Conservation (phyloP, 345 rosid species). For the Eucalyptus sp. region DNA sequence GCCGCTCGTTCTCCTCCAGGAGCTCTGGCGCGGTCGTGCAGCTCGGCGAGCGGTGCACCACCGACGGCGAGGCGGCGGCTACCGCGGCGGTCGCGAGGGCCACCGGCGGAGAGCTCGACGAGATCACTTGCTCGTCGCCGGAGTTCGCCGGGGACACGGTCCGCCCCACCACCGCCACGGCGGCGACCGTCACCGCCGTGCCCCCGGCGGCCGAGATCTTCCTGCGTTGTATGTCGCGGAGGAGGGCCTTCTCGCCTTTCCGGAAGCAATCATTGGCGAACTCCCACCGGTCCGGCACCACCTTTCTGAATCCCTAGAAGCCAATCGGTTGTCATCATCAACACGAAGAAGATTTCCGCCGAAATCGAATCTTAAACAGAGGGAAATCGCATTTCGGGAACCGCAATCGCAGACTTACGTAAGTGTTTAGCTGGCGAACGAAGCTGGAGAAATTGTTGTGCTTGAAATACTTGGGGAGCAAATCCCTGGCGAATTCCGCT, state of each 20-base stretch:
- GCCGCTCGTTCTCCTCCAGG: conserved; percentile 68
- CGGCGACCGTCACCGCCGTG: conserved; percentile 15
- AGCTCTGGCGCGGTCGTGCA: conserved; percentile 69
- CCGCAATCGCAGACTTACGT: conserved; percentile 33
- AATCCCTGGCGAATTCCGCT: conserved; percentile 88
- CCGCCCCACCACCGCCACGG: conserved; percentile 5
- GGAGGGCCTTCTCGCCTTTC: conserved; percentile 66
- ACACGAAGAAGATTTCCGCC: background rate
- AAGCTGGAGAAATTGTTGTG: conserved; percentile 95
- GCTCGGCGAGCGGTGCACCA: conserved; percentile 33
- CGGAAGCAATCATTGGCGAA: conserved; percentile 71
- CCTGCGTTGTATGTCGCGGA: conserved; percentile 82
- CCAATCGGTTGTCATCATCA: background rate
- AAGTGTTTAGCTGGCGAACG: conserved; percentile 93
- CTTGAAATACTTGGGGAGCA: conserved; percentile 89
- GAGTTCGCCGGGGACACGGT: conserved; percentile 54
- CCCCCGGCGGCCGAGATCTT: conserved; percentile 23
- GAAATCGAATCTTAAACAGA: background rate
- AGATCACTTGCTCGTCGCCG: conserved; percentile 68
- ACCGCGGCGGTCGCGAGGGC: conserved; percentile 29
- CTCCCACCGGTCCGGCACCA: conserved; percentile 95
- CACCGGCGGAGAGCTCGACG: conserved; percentile 56
- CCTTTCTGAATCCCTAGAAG: conserved; percentile 79
- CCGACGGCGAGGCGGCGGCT: conserved; percentile 6
- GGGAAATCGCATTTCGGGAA: background rate